Base-by-base conservation (phyloP, 495 filamentous ascomycete species). In the Monascus purpureus region DNA sequence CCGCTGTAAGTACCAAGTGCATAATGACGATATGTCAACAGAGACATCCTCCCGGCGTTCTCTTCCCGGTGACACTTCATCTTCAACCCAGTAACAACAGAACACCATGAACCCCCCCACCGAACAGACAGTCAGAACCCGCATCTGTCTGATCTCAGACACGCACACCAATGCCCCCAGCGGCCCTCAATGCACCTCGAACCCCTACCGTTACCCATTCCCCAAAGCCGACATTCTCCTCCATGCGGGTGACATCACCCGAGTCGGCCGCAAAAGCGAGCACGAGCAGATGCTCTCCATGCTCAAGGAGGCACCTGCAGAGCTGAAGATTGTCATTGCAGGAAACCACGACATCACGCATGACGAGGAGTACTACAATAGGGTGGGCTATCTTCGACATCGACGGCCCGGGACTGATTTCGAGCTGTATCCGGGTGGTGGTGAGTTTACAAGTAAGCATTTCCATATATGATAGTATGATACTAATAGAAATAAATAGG, bases 331-430 rank as follows among this genome's bases (percentile, higher is more conserved):
- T 22, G 72, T 87, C 20, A 84, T 92, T 31, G 72, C 82, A 1
- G 82, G 82, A 0, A 87, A 88, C 49, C 82, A 87, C 52, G 82
- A 88, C 46, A 67, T 80, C 34, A 70, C 70, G 0, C 68, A 87
- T 2, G 80, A 90, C 45, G 49, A 52, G 17, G 51, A 65, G 2
- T 66, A 64, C 41, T 73, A 69, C 39, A 32, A 41, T 4, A 27
- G 17, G 2, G 36, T 42, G 11, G 61, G 61, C 7, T 47, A 53
- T 28, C 27, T 16, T 13, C 43, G 57, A 5, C 61, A 65, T 33
- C 42, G 45, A 3, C 50, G 42, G 35, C 30, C 49, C 20, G 20
- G 20, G 20, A 22, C 20, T 4, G 20, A 22, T 22, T 22, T 22
- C 9, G 20, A 30, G 35, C 6, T 5, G 4, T 11, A 11, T 3